A percentile compares a stretch with the other conserved stretches of the same genome.
Evolutionary conservation across 345 rosid species (phyloP).

Genomic region (Garcia nutans): DNA sequence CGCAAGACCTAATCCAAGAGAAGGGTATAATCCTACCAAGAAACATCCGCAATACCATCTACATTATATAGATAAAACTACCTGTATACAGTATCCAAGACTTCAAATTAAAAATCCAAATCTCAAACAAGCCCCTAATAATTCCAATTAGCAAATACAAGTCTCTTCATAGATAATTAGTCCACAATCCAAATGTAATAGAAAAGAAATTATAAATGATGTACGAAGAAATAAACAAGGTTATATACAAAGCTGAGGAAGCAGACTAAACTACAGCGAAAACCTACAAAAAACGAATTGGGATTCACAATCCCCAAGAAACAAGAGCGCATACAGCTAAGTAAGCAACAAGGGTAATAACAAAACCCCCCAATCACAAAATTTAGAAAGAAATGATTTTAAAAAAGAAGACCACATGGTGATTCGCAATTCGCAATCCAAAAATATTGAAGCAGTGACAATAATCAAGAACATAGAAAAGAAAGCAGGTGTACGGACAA

Average conservation of each 20-base stretch:
- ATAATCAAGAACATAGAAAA: background rate
- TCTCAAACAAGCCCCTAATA: background rate
- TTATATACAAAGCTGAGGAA: background rate
- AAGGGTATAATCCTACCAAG: background rate
- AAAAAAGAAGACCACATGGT: background rate
- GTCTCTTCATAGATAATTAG: background rate
- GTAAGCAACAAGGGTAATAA: background rate
- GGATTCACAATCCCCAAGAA: background rate
- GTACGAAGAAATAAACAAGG: background rate
- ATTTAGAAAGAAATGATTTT: background rate
- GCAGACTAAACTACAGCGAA: background rate
- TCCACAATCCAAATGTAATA: background rate
- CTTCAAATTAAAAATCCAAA: background rate
- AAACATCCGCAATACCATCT: background rate
- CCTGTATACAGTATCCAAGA: background rate
- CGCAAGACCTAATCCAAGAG: too few relatives aligned
- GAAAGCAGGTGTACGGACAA: slow-evolving; percentile 40
- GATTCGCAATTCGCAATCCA: background rate
- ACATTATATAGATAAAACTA: too few relatives aligned
- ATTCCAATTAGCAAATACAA: background rate
- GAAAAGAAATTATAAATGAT: background rate
- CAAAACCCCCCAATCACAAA: background rate
- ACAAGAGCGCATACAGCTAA: background rate
- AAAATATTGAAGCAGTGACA: background rate
- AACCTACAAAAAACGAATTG: background rate